Conservation (phyloP, 176 grass and related monocot species). For the Oryza officinalis region DNA sequence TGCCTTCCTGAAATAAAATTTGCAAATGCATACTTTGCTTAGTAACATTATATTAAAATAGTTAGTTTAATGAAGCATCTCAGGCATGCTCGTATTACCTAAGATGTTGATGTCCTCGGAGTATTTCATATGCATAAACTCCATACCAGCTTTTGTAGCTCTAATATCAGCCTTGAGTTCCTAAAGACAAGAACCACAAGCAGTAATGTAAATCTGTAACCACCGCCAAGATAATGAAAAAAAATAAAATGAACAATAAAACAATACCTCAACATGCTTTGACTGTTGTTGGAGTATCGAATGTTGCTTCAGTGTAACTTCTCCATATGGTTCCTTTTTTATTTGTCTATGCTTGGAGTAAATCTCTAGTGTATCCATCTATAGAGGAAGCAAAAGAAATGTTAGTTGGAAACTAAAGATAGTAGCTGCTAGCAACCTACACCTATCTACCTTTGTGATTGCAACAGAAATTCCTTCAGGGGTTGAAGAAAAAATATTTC, state of each 20-base stretch:
- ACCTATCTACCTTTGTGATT: slow-evolving; percentile 9
- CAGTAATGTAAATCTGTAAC: slow-evolving; percentile 12
- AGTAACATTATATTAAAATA: slow-evolving; percentile 25
- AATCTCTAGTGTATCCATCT: slow-evolving; percentile 57
- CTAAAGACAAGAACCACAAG: slow-evolving; percentile 44
- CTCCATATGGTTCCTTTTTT: slow-evolving; percentile 64
- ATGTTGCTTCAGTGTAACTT: slow-evolving; percentile 66
- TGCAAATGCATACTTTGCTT: slow-evolving; percentile 36
- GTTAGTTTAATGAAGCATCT: slow-evolving; percentile 5
- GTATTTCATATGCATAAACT: slow-evolving; percentile 88
- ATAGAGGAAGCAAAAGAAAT: slow-evolving; percentile 42
- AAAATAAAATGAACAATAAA: slow-evolving; percentile 25
- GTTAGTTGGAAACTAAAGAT: slow-evolving; percentile 27
- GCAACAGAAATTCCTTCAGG: slow-evolving; percentile 1
- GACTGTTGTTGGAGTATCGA: slow-evolving; percentile 75
- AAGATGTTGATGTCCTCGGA: slow-evolving; percentile 72
- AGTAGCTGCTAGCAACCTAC: not conserved
- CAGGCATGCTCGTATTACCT: slow-evolving; percentile 56
- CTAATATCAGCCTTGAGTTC: slow-evolving; percentile 74
- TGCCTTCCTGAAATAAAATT: slow-evolving; percentile 69
- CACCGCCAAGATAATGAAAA: not conserved
- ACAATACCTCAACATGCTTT: slow-evolving; percentile 80
- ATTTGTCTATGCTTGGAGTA: slow-evolving; percentile 61
- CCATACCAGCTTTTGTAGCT: slow-evolving; percentile 79
- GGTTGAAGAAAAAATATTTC: slow-evolving; percentile 6